Evolutionary conservation across 768 basidiomycete species (phyloP).

Genomic region (Rhodocollybia butyracea): DNA sequence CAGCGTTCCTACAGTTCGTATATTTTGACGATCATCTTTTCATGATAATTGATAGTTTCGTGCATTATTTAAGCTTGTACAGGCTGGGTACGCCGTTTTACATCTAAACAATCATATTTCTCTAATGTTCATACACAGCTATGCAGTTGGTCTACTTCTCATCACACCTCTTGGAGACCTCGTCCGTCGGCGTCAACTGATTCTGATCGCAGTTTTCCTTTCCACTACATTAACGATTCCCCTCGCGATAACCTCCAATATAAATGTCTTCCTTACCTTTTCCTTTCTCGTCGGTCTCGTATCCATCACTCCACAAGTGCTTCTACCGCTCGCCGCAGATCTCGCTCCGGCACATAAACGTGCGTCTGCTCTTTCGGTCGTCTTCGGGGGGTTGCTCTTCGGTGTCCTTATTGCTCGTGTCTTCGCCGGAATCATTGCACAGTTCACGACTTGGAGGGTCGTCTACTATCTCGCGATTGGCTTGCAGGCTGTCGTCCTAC

Average conservation of each 20-base stretch:
- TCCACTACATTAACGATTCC: conserved; percentile 67
- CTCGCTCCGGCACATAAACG: conserved; percentile 72
- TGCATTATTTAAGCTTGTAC: too few species aligned
- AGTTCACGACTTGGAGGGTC: conserved; percentile 68
- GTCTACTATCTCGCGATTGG: conserved; percentile 80
- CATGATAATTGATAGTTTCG: too few species aligned
- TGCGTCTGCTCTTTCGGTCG: conserved; percentile 74
- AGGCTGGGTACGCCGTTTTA: conserved; percentile 50
- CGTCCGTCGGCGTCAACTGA: conserved; percentile 68
- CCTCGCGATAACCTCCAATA: conserved; percentile 55
- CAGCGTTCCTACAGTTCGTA: too few species aligned
- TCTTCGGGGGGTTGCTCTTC: conserved; percentile 63
- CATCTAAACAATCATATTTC: not conserved
- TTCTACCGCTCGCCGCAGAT: conserved; percentile 77
- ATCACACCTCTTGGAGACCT: conserved; percentile 85
- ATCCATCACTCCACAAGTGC: conserved; percentile 73
- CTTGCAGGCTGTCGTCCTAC: conserved; percentile 56
- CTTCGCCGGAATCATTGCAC: conserved; percentile 68
- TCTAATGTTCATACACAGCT: conserved; percentile 34
- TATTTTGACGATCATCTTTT: too few species aligned
- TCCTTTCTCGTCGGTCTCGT: conserved; percentile 69
- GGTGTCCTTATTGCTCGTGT: conserved; percentile 76
- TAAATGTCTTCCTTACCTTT: conserved; percentile 61
- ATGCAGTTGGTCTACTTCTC: conserved; percentile 68
- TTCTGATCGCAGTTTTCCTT: conserved; percentile 52